Evolutionary conservation across 441 rosid genomes (phyloP), one percentile per base, ranked within the genome.

Genomic region (Biscutella laevigata): DNA sequence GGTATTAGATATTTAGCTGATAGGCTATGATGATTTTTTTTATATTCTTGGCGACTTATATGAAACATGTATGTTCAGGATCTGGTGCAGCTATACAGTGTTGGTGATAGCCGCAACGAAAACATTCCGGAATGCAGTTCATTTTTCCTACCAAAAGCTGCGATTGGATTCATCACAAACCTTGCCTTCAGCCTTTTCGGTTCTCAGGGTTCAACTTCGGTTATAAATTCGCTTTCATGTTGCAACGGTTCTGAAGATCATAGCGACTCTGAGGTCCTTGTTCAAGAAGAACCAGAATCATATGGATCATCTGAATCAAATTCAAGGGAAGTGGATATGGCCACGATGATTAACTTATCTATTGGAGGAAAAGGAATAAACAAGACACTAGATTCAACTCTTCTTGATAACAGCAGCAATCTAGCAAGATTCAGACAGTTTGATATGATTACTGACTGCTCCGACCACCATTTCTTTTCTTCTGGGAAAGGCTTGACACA

Each of bases 381-480:
- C 59, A 75, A 58, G 43, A 63, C 57, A 37, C n/a, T 34, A 46
- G 69, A 19, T 56, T 27, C 62, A 34, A 61, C 37, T 39, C 16
- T 60, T 60, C 41, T 37, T n/a, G 58, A 65, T 9, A 46, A 49
- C 27, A 35, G 50, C 51, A 48, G 53, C 37, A 66, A 47, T 26
- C 17, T 47, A 16, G 70, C 60, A 62, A 52, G 36, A 9, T 78
- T 76, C 65, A 73, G 54, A 68, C 84, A 71, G 74, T 91, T 91
- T 63, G 96, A 91, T 73, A 79, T 85, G 79, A 83, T 77, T 16
- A 39, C 14, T 21, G 80, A 81, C 59, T 78, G 88, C 74, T 78
- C 84, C 0, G 95, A 83, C 68, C 96, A 91, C 75, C 81, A 77
- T 73, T 91, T 85, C 73, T 64, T 80, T 40, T 58, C 67, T 36